Percentiles rank a stretch among this genome's conserved stretches.
phyloP scores from a whole-genome alignment of 805 yeast genomes.

The Candida ulmi region DNA sequence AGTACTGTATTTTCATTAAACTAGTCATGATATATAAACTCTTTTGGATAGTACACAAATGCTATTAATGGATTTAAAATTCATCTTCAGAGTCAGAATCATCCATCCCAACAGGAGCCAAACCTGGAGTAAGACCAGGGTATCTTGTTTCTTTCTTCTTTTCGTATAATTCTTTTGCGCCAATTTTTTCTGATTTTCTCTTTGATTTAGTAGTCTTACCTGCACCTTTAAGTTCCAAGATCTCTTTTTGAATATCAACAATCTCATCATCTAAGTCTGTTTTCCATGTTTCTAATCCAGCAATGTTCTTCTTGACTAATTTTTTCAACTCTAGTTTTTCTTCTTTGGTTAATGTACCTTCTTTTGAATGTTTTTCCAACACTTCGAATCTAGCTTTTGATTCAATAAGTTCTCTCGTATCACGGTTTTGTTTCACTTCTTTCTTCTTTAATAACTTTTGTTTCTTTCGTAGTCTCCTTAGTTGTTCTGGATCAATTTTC shows the following conservation, averaged over 20 bases:
- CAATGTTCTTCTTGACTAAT: constrained; percentile 31
- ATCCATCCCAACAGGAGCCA: constrained; percentile 72
- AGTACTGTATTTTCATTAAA: too few species aligned
- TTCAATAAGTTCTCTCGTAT: constrained; percentile 20
- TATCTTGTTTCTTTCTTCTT: constrained; percentile 23
- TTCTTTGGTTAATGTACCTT: constrained; percentile 25
- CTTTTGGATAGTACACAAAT: too few species aligned
- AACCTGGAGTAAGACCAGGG: constrained; percentile 76
- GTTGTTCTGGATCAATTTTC: constrained; percentile 28
- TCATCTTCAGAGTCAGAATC: constrained; percentile 42
- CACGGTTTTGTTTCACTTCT: constrained; percentile 13
- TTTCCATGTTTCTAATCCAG: constrained; percentile 37
- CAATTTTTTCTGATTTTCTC: constrained; percentile 18
- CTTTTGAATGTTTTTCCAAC: constrained; percentile 26
- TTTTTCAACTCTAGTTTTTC: constrained; percentile 31
- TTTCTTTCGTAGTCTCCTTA: constrained; percentile 28
- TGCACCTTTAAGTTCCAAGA: constrained; percentile 35
- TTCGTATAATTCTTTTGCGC: constrained; percentile 25
- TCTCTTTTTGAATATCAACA: constrained; percentile 34
- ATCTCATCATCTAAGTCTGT: constrained; percentile 36
- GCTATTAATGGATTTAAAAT: too few species aligned
- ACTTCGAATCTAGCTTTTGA: constrained; percentile 28
- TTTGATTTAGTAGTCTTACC: constrained; percentile 28
- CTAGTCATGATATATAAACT: too few species aligned
- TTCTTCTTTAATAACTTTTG: constrained; percentile 26